Conservation (phyloP, 805 yeast species). For the Wickerhamomyces bovis region DNA sequence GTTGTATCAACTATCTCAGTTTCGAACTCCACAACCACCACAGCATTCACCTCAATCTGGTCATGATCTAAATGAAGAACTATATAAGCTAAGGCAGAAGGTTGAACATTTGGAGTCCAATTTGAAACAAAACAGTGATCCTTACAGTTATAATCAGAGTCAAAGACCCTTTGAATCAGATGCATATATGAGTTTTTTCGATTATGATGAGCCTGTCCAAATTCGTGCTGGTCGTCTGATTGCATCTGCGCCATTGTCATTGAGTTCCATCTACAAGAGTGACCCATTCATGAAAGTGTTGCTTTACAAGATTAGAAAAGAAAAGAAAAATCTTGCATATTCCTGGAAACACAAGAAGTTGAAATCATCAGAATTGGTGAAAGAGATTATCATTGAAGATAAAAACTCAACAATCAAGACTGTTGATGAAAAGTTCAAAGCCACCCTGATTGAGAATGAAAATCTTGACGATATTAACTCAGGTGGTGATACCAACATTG, state of each 20-base stretch:
- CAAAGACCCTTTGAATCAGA: neutral
- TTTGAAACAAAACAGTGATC: neutral
- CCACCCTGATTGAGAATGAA: conserved; percentile 30
- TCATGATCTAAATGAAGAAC: neutral
- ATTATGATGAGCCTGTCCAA: conserved; percentile 23
- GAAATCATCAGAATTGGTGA: conserved; percentile 11
- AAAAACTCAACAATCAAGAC: conserved; percentile 9
- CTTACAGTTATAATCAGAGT: neutral
- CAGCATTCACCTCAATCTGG: neutral
- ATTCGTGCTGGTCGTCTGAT: conserved; percentile 28
- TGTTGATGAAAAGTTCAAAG: conserved; percentile 26
- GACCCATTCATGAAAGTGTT: conserved; percentile 27
- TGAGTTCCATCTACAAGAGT: conserved; percentile 21
- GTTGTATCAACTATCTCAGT: neutral
- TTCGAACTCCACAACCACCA: neutral
- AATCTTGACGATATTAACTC: conserved; percentile 31
- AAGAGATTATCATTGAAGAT: conserved; percentile 18
- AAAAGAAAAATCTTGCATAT: conserved; percentile 14
- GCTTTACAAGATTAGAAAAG: conserved; percentile 23
- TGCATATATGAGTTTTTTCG: conserved; percentile 25
- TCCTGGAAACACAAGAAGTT: conserved; percentile 2
- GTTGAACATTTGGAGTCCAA: conserved; percentile 3
- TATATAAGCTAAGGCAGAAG: neutral
- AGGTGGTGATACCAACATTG: neutral
- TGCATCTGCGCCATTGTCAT: conserved; percentile 28